phyloP scores from a whole-genome alignment of 2,329 filamentous ascomycete species.

The Clarireedia hainanense region DNA sequence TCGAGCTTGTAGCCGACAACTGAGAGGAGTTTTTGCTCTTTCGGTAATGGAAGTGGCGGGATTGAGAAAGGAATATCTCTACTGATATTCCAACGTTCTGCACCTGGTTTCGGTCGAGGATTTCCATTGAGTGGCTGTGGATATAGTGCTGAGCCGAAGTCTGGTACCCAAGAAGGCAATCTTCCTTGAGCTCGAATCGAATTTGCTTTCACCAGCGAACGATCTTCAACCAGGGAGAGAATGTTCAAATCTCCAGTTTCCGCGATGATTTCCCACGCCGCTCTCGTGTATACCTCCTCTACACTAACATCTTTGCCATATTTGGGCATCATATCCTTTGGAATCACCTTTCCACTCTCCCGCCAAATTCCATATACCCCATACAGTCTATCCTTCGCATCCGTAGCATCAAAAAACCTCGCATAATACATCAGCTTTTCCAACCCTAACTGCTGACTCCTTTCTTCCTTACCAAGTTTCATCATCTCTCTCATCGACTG shows the following conservation, averaged over 20 bases:
- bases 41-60: not conserved
- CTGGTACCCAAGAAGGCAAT: conserved; percentile 16
- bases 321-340: not conserved
- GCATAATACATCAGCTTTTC: conserved; percentile 11
- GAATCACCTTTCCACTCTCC: conserved; percentile 1
- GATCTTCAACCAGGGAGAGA: conserved; percentile 14
- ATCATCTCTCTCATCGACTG: conserved; percentile 3
- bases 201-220: not conserved
- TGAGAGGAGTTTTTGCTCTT: not conserved
- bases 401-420: conserved; percentile 10
- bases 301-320: not conserved
- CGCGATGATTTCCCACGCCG: conserved; percentile 1
- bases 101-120: conserved; percentile 3
- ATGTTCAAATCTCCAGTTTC: conserved; percentile 13
- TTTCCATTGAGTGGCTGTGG: conserved; percentile 10
- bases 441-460: not conserved
- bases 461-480: not conserved
- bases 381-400: conserved; percentile 12
- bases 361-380: conserved; percentile 12
- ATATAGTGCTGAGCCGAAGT: conserved; percentile 7
- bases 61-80: not conserved
- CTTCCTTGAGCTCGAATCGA: not conserved
- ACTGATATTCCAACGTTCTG: conserved; percentile 11
- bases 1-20: not conserved
- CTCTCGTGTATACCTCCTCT: conserved; percentile 10